These are phyloP conservation scores for Hyphodiscus sp. DNA, from an alignment of 2,329 filamentous ascomycete genomes.

Conservation along the genomic window DNA sequence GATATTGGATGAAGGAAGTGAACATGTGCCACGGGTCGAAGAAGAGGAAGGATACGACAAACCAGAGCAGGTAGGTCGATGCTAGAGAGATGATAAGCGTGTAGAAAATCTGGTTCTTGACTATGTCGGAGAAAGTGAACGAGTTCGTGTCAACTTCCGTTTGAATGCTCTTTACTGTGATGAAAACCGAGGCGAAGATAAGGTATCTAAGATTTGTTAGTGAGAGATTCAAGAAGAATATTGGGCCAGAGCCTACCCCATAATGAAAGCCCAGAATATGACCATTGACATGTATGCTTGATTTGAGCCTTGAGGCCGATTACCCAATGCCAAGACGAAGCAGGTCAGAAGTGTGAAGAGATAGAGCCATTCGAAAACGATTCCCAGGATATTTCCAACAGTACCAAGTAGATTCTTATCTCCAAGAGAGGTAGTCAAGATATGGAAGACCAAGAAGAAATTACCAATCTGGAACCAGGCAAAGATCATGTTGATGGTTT, in stretches of 20 bases:
- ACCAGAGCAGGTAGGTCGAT: slow-evolving; percentile 90
- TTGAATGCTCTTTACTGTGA: slow-evolving; percentile 82
- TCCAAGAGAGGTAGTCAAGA: slow-evolving; percentile 82
- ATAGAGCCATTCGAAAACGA: slow-evolving; percentile 95
- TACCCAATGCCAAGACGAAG: slow-evolving; percentile 90
- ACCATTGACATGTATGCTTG: slow-evolving; percentile 95
- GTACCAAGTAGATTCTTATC: slow-evolving; percentile 62
- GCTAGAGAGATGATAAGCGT: slow-evolving; percentile 87
- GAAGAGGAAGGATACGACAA: slow-evolving; percentile 87
- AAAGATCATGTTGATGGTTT: slow-evolving; percentile 95
- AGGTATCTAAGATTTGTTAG: slow-evolving; percentile 55
- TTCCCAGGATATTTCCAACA: slow-evolving; percentile 71
- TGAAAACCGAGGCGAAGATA: slow-evolving; percentile 90
- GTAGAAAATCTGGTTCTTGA: slow-evolving; percentile 85
- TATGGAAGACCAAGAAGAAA: slow-evolving; percentile 98
- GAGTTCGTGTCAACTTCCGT: slow-evolving; percentile 53
- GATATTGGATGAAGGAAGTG: slow-evolving; percentile 91
- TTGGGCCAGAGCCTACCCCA: slow-evolving; percentile 57
- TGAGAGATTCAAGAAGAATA: neutral
- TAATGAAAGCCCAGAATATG: slow-evolving; percentile 95
- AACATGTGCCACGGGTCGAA: slow-evolving; percentile 99
- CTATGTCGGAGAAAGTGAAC: slow-evolving; percentile 67
- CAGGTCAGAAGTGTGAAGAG: slow-evolving; percentile 87
- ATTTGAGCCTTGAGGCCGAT: slow-evolving; percentile 88
- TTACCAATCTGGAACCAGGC: slow-evolving; percentile 98